Evolutionary conservation across 2,329 filamentous ascomycete genomes (phyloP), one percentile per base, ranked within the genome.

Genomic region (Fusarium mundagurra): DNA sequence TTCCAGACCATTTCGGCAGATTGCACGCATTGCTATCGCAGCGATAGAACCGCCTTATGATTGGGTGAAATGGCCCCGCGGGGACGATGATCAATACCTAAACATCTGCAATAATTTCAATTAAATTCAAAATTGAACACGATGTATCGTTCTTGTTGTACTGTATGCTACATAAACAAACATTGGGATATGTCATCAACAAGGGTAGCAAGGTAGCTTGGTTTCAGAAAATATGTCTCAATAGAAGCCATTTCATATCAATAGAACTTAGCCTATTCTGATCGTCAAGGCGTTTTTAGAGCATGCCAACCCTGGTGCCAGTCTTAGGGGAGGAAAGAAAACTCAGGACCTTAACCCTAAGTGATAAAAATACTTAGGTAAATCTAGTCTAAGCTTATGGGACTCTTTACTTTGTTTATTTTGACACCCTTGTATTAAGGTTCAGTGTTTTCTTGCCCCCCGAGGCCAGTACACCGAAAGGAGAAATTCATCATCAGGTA

Each of bases 1-100:
- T 58, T 72, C 72, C 48, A 66, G 48, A 47, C 53, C 64, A 39
- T 45, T 47, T 58, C 60, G 67, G 62, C 53, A 50, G 59, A 72
- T 60, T 67, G 36, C 27, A 47, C 38, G 29, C 67, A 20, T 47
- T 2, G 22, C 29, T n/a, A 60, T 36, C 34, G 34, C 9, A 38
- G 36, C 36, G 18, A 38, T 22, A 18, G 27, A 66, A 50, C 51
- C 8, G 17, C 33, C 62, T 64, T 39, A n/a, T 33, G 36, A 27
- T 61, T 43, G 63, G 69, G 51, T 53, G 58, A 41, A 51, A 34
- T 36, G 53, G 53, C 24, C 20, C 48, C 57, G 38, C 24, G 34
- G 38, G 36, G 39, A 41, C 27, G 41, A 51, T n/a, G 44, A 58
- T 61, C 55, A 45, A 64, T 65, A 43, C 34, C 43, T 22, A 44